These are phyloP conservation scores for Curvularia eragrostidis DNA, from an alignment of 2,329 filamentous ascomycete genomes.

Conservation along the genomic window DNA sequence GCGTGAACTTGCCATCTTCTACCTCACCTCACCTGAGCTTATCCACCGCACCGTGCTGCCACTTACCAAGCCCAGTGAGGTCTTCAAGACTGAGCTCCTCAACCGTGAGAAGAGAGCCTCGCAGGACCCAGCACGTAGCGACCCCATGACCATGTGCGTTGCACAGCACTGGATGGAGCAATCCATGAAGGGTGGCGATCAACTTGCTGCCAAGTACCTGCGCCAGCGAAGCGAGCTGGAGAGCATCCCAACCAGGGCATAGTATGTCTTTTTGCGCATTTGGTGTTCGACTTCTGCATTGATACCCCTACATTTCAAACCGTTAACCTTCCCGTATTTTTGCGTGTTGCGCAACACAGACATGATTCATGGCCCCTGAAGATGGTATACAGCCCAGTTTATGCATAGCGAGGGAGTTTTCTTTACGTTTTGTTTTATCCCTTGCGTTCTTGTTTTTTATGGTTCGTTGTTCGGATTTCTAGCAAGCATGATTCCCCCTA, in stretches of 20 bases:
- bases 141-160: constrained; percentile 89
- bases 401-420: constrained; percentile 23
- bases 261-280: constrained; percentile 24
- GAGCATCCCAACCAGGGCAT: constrained; percentile 57
- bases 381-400: constrained; percentile 12
- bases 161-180: constrained; percentile 98
- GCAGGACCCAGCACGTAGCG: constrained; percentile 69
- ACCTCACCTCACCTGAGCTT: constrained; percentile 88
- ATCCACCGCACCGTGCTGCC: constrained; percentile 81
- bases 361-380: constrained; percentile 10
- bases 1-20: constrained; percentile 90
- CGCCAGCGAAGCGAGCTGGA: constrained; percentile 72
- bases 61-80: constrained; percentile 81
- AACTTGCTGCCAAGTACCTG: constrained; percentile 81
- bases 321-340: constrained; percentile 9
- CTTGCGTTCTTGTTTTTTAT: not conserved
- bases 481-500: constrained; percentile 20
- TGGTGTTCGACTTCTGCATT: constrained; percentile 21
- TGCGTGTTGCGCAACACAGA: constrained; percentile 14
- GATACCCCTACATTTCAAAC: constrained; percentile 14
- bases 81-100: constrained; percentile 89
- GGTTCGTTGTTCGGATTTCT: constrained; percentile 1
- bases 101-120: constrained; percentile 63
- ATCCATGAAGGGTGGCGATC: constrained; percentile 84
- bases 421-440: constrained; percentile 4